Evolutionary conservation across 176 grass and related monocot genomes (phyloP).

Genomic region (Juncus inflexus): DNA sequence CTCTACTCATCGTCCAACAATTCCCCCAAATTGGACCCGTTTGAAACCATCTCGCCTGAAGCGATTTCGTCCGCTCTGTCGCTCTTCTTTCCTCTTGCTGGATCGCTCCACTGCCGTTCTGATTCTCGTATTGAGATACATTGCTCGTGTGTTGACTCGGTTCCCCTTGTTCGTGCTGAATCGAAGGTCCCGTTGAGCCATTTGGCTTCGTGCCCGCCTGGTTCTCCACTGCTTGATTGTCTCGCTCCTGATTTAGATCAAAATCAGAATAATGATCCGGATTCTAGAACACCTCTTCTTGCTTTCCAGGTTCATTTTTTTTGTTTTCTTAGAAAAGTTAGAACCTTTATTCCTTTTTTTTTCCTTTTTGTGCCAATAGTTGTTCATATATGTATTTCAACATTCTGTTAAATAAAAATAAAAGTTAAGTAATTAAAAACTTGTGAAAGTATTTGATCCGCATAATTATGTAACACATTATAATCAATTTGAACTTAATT

Average conservation of each 20-base stretch:
- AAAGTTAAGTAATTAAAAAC: too few species aligned
- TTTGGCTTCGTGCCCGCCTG: slow-evolving; percentile 32
- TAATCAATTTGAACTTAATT: too few species aligned
- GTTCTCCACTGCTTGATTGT: slow-evolving; percentile 32
- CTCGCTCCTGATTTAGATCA: slow-evolving; percentile 35
- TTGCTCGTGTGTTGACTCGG: background rate
- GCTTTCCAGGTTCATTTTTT: slow-evolving; percentile 36
- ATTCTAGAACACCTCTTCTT: slow-evolving; percentile 9
- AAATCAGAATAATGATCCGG: background rate
- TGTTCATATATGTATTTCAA: too few species aligned
- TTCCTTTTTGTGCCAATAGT: too few species aligned
- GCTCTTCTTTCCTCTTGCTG: slow-evolving; percentile 42
- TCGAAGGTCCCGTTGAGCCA: background rate
- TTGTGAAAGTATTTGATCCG: too few species aligned
- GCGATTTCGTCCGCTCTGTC: slow-evolving; percentile 39
- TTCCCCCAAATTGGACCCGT: slow-evolving; percentile 19
- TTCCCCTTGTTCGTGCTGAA: slow-evolving; percentile 36
- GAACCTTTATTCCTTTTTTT: too few species aligned
- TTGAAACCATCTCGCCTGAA: slow-evolving; percentile 32
- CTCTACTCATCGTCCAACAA: slow-evolving; percentile 32
- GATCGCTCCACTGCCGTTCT: slow-evolving; percentile 17
- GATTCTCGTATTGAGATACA: slow-evolving; percentile 28
- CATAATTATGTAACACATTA: too few species aligned
- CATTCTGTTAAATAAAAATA: too few species aligned
- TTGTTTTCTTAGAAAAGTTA: too few species aligned